Evolutionary conservation across 2,329 filamentous ascomycete genomes (phyloP).

Genomic region (Colletotrichum spinosum): DNA sequence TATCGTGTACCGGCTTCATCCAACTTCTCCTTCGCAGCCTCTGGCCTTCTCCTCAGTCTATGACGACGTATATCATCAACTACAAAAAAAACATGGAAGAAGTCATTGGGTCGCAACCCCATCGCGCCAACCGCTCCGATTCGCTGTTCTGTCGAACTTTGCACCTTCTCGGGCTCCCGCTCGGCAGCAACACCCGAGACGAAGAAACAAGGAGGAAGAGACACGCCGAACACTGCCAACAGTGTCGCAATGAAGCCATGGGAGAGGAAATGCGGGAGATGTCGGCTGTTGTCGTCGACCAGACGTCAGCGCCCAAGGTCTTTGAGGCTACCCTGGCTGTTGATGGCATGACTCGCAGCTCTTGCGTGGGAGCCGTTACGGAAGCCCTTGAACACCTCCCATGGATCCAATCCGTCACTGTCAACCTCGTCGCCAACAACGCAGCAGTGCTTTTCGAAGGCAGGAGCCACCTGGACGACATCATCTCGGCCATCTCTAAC

Average conservation of each 20-base stretch:
- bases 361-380: conserved; percentile 31
- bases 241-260: conserved; percentile 1
- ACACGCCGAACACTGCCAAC: conserved; percentile 15
- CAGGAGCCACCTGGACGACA: background rate
- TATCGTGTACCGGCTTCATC: conserved; percentile 20
- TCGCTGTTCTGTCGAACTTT: background rate
- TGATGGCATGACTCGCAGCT: conserved; percentile 36
- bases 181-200: background rate
- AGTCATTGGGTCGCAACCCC: conserved; percentile 57
- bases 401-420: conserved; percentile 62
- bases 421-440: conserved; percentile 44
- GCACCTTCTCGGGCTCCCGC: background rate
- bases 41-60: background rate
- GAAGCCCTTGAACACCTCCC: conserved; percentile 51
- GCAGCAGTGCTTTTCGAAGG: conserved; percentile 22
- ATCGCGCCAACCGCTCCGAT: conserved; percentile 44
- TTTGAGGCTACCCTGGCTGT: conserved; percentile 36
- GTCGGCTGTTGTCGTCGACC: background rate
- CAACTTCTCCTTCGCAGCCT: conserved; percentile 2
- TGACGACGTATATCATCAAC: conserved; percentile 45
- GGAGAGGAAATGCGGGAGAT: background rate
- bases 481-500: conserved; percentile 23
- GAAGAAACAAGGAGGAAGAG: conserved; percentile 5
- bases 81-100: conserved; percentile 52
- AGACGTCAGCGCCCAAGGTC: background rate